A percentile compares a stretch with the other conserved stretches of the same genome.
phyloP scores from a whole-genome alignment of 1,139 yeast genomes.

The Geotrichum klebahnii region DNA sequence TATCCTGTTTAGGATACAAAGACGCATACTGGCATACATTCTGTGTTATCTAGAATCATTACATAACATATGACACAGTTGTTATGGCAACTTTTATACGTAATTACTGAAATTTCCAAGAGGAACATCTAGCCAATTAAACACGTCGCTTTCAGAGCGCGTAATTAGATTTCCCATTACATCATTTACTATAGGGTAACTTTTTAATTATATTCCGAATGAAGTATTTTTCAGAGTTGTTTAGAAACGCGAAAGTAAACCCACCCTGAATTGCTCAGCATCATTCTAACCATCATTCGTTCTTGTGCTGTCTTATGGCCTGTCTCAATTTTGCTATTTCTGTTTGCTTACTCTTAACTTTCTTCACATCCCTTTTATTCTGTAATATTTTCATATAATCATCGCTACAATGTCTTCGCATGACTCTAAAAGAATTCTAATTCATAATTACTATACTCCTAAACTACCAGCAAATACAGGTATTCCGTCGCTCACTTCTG shows the following conservation, averaged over 20 bases:
- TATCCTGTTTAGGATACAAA: no score
- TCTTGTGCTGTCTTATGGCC: not conserved
- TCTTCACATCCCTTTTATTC: not conserved
- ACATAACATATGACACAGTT: no score
- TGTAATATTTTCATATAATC: not conserved
- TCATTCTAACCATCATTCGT: no score
- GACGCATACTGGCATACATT: no score
- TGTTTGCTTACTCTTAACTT: not conserved
- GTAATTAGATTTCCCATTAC: not conserved
- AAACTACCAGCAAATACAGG: conserved; percentile 11
- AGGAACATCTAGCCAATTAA: conserved; percentile 9
- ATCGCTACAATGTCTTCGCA: conserved; percentile 9
- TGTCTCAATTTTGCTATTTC: not conserved
- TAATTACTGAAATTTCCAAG: no score
- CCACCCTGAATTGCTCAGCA: not conserved
- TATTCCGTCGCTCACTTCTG: conserved; percentile 10
- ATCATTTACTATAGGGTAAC: not conserved
- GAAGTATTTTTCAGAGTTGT: not conserved
- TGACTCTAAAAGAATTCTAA: conserved; percentile 16
- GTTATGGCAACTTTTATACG: no score
- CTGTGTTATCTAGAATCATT: no score
- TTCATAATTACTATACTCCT: conserved; percentile 14
- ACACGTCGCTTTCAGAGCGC: not conserved
- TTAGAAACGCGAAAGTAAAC: not conserved
- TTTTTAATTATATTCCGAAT: not conserved